Evolutionary conservation across 1,284 basidiomycete species (phyloP).

Genomic region (Leucoagaricus sp.): DNA sequence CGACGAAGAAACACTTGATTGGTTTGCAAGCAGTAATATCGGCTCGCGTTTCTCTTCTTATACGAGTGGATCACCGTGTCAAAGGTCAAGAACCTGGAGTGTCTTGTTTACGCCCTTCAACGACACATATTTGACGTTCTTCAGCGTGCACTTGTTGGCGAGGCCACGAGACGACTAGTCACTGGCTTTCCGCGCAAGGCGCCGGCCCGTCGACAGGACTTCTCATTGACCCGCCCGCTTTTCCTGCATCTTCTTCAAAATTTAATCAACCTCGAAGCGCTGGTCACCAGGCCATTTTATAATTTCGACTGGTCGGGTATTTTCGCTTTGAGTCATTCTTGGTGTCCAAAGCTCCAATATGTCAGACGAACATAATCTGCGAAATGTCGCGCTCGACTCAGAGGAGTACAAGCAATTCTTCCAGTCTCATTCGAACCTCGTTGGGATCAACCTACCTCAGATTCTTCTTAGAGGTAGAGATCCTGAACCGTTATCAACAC

Average conservation of each 20-base stretch:
- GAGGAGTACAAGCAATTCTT: neutral
- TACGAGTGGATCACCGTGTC: constrained; percentile 17
- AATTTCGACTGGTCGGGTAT: neutral
- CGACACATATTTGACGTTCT: neutral
- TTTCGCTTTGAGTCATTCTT: neutral
- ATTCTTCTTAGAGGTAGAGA: too few relatives aligned
- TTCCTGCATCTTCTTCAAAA: neutral
- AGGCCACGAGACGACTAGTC: constrained; percentile 26
- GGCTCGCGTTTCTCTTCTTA: neutral
- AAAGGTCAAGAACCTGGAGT: constrained; percentile 12
- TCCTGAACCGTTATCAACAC: too few relatives aligned
- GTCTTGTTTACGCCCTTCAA: constrained; percentile 7
- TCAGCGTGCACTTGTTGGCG: constrained; percentile 14
- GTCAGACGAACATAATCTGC: neutral
- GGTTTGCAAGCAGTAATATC: constrained; percentile 3
- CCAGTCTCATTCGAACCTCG: neutral
- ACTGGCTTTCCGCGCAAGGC: constrained; percentile 14
- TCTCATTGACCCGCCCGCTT: neutral
- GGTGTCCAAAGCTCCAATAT: neutral
- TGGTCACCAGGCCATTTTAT: neutral
- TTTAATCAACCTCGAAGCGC: constrained; percentile 6
- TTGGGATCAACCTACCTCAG: neutral
- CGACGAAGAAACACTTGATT: constrained; percentile 1
- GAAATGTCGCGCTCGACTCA: neutral
- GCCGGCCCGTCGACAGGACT: constrained; percentile 3